Evolutionary conservation across 179 eudicot genomes (phyloP), one percentile per base, ranked within the genome.

Genomic region (Spinacia oleracea): DNA sequence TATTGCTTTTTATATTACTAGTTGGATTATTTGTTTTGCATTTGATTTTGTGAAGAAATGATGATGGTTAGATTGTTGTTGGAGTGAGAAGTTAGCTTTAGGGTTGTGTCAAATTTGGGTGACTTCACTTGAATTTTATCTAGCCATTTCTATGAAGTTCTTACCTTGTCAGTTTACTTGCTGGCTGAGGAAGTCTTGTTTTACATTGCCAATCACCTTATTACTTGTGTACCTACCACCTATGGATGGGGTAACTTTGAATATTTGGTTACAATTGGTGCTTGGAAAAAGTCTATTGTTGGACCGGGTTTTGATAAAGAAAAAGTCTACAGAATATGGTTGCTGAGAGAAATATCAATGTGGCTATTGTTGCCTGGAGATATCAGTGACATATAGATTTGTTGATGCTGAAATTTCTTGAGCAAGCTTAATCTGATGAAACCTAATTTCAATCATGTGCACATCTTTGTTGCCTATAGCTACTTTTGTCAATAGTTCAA

Each of bases 141-240:
- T 70, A 23, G 53, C n/a, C 38, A 25, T 43, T 14, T 8, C 27
- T 25, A n/a, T 67, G 23, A 45, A 45, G n/a, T n/a, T 64, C 3
- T 38, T 68, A 25, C 48, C 72, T 68, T 68, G 10, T 66, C 23
- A 18, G 6, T 66, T 66, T 25, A 66, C 70, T 66, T 66, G 45
- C 2, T 35, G 23, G 27, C 25, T 18, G n/a, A 66, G 8, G 23
- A 66, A 34, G 7, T 66, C 23, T 15, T 34, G 43, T 67, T 48
- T 35, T 18, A 8, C 27, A 67, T 38, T 20, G 66, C 66, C 4
- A 5, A 67, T 1, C 1, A 38, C 11, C 8, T 64, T 1, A 29
- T 64, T 32, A 64, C n/a, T 2, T 25, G 60, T 21, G 9, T 18
- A 56, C 9, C 40, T 38, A 38, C 40, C 6, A 38, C 40, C 58